phyloP scores from a whole-genome alignment of 1,284 basidiomycete species.

The Apiotrichum montevideense region DNA sequence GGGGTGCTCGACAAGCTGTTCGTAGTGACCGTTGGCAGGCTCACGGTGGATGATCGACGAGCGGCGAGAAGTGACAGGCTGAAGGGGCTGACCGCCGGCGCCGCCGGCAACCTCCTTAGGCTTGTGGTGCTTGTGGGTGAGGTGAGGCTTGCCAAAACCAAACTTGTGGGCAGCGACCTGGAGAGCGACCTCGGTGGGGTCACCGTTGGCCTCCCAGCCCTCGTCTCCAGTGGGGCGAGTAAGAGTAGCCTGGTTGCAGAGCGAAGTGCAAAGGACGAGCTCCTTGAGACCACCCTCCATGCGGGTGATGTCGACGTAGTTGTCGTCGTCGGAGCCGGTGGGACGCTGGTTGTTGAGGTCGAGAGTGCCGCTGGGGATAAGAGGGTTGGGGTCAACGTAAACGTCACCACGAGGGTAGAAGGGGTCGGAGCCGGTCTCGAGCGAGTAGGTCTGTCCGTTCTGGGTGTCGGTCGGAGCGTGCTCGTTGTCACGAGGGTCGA shows the following conservation, averaged over 20 bases:
- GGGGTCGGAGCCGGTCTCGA: conserved; percentile 47
- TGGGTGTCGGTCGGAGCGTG: conserved; percentile 23
- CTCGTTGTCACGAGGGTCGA: conserved; percentile 23
- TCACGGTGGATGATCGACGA: conserved; percentile 7
- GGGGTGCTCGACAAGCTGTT: conserved; percentile 51
- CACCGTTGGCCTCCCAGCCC: conserved; percentile 62
- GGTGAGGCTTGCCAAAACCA: conserved; percentile 45
- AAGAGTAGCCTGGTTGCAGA: conserved; percentile 52
- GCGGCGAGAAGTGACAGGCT: conserved; percentile 6
- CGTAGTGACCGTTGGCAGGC: conserved; percentile 35
- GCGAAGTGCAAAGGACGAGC: conserved; percentile 47
- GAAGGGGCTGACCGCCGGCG: conserved; percentile 6
- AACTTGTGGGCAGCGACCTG: conserved; percentile 59
- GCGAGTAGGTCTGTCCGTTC: conserved; percentile 43
- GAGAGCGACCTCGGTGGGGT: conserved; percentile 62
- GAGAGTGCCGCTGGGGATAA: conserved; percentile 16
- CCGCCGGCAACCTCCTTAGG: background rate
- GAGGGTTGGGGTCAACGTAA: conserved; percentile 17
- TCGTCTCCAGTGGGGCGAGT: conserved; percentile 39
- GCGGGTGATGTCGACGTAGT: conserved; percentile 28
- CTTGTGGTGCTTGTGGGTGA: conserved; percentile 26
- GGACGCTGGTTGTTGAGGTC: conserved; percentile 34
- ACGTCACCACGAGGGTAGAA: conserved; percentile 48
- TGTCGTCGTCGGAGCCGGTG: conserved; percentile 15
- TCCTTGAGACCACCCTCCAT: conserved; percentile 38